Base-by-base conservation (phyloP, 352 stramenopile species). In the Pythium folliculosum region DNA sequence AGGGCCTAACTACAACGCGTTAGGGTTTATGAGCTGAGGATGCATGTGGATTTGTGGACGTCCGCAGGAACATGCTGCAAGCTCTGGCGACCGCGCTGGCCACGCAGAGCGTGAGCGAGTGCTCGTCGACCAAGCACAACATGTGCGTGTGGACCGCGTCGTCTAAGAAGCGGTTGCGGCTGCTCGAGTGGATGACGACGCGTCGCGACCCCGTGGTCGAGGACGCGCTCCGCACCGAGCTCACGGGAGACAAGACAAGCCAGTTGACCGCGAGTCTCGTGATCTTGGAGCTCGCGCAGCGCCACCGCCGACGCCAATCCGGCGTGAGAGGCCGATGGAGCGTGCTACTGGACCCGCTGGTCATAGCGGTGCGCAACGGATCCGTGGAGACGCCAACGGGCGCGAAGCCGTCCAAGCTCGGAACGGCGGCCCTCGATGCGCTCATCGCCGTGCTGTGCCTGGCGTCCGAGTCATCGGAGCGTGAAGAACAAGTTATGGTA, bases 231-330 rank as follows among this genome's bases (percentile, higher is more conserved):
- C 6, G 16, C 16, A 16, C 6, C 0, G 16, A 40, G 16, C 67
- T 73, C 51, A 10, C 38, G 38, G 0, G 73, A 77, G 48, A 58
- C 44, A 93, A 91, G 56, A 65, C 74, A 22, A 75, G 74, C 17
- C 82, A 90, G 65, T 25, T 93, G 45, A 58, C 77, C n/a, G 73
- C 72, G 22, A 82, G 77, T 60, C 76, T 91, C 19, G 75, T 80
- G 21, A 44, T 89, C 19, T 89, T 90, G 56, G 84, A 91, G 61
- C 54, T 93, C 9, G 47, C 88, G 7, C 81, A 88, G 55, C 67
- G 63, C n/a, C 64, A 69, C 49, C 75, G 56, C 23, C 32, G 55
- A 59, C 23, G 13, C 22, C 19, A 9, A 47, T 12, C 12, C n/a
- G n/a, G 3, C 1, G 6, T n/a, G 14, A 43, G 16, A 21, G 3